A percentile compares a stretch with the other conserved stretches of the same genome.
Evolutionary conservation across 108 stramenopile genomes (phyloP).

Genomic region (Cyclostephanos tholiformis): DNA sequence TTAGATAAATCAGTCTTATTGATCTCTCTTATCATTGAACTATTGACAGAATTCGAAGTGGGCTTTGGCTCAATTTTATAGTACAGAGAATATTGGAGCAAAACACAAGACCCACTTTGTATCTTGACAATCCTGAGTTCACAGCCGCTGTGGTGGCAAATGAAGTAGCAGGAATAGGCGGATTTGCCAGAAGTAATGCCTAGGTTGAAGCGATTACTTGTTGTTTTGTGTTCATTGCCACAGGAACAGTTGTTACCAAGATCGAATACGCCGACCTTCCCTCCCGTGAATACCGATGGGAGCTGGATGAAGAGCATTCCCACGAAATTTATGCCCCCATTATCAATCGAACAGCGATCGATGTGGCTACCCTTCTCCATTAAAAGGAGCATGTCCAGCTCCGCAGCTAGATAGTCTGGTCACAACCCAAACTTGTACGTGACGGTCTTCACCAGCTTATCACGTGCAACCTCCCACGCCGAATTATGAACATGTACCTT

Average conservation of each 20-base stretch:
- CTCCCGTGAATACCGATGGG: conserved; percentile 28
- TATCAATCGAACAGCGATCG: conserved; percentile 11
- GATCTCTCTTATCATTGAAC: neutral
- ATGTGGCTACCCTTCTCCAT: conserved; percentile 29
- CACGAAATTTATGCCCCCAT: neutral
- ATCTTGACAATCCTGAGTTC: conserved; percentile 23
- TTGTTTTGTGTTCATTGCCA: neutral
- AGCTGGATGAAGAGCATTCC: conserved; percentile 8
- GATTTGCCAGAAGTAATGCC: conserved; percentile 3
- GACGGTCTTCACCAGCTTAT: conserved; percentile 2
- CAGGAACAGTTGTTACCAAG: too few species aligned
- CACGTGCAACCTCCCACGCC: conserved; percentile 12
- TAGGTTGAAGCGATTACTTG: conserved; percentile 5
- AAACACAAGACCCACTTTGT: conserved; percentile 20
- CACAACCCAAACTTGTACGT: conserved; percentile 19
- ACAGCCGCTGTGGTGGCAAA: conserved; percentile 25
- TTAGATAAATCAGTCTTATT: too few species aligned
- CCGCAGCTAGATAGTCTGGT: conserved; percentile 16
- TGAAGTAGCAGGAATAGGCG: conserved; percentile 22
- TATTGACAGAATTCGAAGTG: neutral
- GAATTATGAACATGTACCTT: conserved; percentile 22
- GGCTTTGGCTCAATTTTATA: neutral
- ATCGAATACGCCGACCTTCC: conserved; percentile 11
- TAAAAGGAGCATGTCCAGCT: conserved; percentile 20
- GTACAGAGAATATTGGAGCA: conserved; percentile 27